Evolutionary conservation across 768 basidiomycete species (phyloP).

Genomic region (Boletus sensibilis): DNA sequence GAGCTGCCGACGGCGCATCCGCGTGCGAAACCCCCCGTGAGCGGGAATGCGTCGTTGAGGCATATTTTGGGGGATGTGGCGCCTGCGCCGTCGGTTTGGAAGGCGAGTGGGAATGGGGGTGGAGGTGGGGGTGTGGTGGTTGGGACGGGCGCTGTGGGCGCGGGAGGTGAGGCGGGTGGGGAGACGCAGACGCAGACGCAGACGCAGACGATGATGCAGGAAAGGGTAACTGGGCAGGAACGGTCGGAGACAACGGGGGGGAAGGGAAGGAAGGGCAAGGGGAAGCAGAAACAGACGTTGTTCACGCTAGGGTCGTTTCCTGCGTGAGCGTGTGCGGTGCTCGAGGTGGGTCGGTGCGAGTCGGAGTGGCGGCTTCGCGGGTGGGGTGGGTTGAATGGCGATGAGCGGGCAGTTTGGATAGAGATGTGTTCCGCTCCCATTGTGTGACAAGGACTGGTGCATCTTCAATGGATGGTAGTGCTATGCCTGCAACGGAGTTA

Average conservation of each 20-base stretch:
- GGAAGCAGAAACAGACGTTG: conserved; percentile 81
- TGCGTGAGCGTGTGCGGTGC: conserved; percentile 16
- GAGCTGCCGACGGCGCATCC: conserved; percentile 53
- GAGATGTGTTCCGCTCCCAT: background rate
- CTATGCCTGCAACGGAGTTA: background rate
- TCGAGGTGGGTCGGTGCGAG: background rate
- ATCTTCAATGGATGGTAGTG: background rate
- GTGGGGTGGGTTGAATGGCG: too few relatives aligned
- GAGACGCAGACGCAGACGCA: background rate
- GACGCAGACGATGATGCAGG: background rate
- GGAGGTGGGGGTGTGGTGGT: background rate
- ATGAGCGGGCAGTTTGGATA: background rate
- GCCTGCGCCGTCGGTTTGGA: conserved; percentile 37
- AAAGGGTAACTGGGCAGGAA: background rate
- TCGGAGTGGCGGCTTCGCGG: background rate
- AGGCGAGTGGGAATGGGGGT: conserved; percentile 3
- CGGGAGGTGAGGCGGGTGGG: background rate
- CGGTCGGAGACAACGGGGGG: conserved; percentile 15
- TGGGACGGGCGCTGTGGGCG: background rate
- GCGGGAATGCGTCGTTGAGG: conserved; percentile 64
- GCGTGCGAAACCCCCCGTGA: conserved; percentile 46
- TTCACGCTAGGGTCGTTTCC: conserved; percentile 63
- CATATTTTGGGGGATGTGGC: conserved; percentile 47
- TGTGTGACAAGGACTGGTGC: background rate
- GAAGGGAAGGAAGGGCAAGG: conserved; percentile 75